Percentiles rank a stretch among this genome's conserved stretches.
Evolutionary conservation across 805 yeast genomes (phyloP).

Genomic region (Metschnikowia koreensis): DNA sequence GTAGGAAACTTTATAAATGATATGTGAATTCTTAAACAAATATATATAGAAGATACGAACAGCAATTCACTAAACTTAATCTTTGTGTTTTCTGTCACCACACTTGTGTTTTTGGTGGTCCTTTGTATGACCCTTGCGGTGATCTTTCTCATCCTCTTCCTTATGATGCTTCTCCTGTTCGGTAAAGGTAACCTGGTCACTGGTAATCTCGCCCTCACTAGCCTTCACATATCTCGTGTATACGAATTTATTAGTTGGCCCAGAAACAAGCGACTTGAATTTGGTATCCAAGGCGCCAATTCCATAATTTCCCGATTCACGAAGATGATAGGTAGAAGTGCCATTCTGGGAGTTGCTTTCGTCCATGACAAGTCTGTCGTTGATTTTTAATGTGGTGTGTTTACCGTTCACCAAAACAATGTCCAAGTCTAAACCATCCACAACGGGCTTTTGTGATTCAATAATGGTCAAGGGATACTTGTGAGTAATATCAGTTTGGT

Average conservation of each 20-base stretch:
- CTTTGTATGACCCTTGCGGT: not conserved
- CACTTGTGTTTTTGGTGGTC: not conserved
- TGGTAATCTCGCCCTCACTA: slow-evolving; percentile 29
- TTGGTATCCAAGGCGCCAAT: slow-evolving; percentile 37
- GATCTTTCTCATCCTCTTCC: not conserved
- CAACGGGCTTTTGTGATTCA: slow-evolving; percentile 15
- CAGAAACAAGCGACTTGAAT: slow-evolving; percentile 24
- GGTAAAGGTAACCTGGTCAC: slow-evolving; percentile 8
- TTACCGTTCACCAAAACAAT: slow-evolving; percentile 26
- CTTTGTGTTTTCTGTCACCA: not conserved
- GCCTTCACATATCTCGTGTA: slow-evolving; percentile 36
- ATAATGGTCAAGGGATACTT: slow-evolving; percentile 30
- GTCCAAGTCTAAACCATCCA: slow-evolving; percentile 24
- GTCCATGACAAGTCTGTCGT: slow-evolving; percentile 19
- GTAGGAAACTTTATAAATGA: not conserved
- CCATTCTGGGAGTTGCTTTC: slow-evolving; percentile 42
- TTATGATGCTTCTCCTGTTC: not conserved
- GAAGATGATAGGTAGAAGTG: slow-evolving; percentile 40
- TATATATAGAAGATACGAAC: not conserved
- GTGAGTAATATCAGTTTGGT: slow-evolving; percentile 18
- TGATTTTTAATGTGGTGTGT: slow-evolving; percentile 20
- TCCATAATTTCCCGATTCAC: slow-evolving; percentile 49
- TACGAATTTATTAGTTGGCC: slow-evolving; percentile 11
- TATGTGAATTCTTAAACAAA: too few relatives aligned
- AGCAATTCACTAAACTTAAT: not conserved